Evolutionary conservation across 2,329 filamentous ascomycete genomes (phyloP).

Genomic region (Aspergillus quadricinctus): DNA sequence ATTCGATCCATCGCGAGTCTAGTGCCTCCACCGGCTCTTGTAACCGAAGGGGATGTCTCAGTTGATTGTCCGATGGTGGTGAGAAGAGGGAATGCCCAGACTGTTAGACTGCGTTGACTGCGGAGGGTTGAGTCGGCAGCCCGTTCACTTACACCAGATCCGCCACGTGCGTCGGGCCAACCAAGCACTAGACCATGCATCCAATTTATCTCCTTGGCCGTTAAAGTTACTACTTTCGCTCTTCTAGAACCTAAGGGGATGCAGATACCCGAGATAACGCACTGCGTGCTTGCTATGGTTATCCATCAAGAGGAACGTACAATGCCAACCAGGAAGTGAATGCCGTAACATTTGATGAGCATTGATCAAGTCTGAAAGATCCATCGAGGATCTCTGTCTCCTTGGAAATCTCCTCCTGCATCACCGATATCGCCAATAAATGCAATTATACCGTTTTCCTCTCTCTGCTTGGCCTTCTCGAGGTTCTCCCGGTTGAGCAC

Average conservation of each 20-base stretch:
- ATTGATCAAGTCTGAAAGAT: constrained; percentile 54
- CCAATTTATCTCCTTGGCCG: neutral
- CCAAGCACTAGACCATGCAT: neutral
- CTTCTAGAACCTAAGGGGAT: neutral
- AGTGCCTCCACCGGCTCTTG: neutral
- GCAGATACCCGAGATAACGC: neutral
- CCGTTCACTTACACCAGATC: constrained; percentile 7
- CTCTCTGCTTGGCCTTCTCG: constrained; percentile 46
- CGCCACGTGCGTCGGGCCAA: constrained; percentile 7
- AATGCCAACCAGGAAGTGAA: neutral
- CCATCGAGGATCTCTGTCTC: constrained; percentile 63
- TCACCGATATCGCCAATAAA: constrained; percentile 45
- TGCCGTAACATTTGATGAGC: neutral
- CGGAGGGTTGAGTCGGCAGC: constrained; percentile 1
- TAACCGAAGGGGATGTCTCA: neutral
- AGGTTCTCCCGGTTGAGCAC: constrained; percentile 57
- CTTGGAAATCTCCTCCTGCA: constrained; percentile 51
- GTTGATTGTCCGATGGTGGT: neutral
- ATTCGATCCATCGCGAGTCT: neutral
- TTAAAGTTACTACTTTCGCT: neutral
- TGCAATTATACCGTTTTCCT: constrained; percentile 27
- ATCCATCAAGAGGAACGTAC: neutral
- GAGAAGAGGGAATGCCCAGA: neutral
- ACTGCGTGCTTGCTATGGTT: neutral
- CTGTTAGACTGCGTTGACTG: neutral